Base-by-base conservation (phyloP, 2,329 filamentous ascomycete species). In the Basipetospora chlamydospora region DNA sequence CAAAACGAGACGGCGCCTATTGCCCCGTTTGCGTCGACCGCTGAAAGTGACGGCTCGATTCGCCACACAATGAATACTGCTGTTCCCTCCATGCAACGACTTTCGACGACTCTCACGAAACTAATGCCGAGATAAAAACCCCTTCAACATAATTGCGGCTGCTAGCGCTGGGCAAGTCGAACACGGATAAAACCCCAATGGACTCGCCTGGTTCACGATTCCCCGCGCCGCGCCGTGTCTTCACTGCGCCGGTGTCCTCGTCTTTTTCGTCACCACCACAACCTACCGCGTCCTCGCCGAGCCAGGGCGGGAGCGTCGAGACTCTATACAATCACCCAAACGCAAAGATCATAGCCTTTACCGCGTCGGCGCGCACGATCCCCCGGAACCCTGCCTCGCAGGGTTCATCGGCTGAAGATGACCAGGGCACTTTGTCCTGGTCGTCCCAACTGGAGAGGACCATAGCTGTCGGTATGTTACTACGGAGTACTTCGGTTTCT, bases 371-470 rank as follows among this genome's bases (percentile, higher is more conserved):
- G 37, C 51, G 53, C 35, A 47, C 42, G 16, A 28, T 38, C 15
- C 37, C 41, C 23, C 38, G 48, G 44, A 47, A 54, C 44, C 48
- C 56, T 34, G 47, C 56, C 41, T 30, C 53, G 41, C 46, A 47
- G 39, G 26, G 44, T 37, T 31, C 47, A 41, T 43, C 57, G 39
- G 43, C 56, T 38, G 51, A 69, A 46, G 55, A 71, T 40, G 53
- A 71, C 21, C 38, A 39, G 18, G 42, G 42, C 42, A 75, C 76
- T 0, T 60, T 90, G 34, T 67, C 80, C 37, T 88, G 80, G 77
- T 70, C 68, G 33, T 81, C 81, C 3, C 67, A 73, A n/a, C 73
- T 80, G 2, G 85, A 93, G 55, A 72, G 79, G 48, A 88, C 83
- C 0, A 77, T 92, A 43, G 85, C 86, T 40, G 70, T 83, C 41